Evolutionary conservation across 495 filamentous ascomycete genomes (phyloP), one percentile per base, ranked within the genome.

Genomic region (Cladorrhinum samala): DNA sequence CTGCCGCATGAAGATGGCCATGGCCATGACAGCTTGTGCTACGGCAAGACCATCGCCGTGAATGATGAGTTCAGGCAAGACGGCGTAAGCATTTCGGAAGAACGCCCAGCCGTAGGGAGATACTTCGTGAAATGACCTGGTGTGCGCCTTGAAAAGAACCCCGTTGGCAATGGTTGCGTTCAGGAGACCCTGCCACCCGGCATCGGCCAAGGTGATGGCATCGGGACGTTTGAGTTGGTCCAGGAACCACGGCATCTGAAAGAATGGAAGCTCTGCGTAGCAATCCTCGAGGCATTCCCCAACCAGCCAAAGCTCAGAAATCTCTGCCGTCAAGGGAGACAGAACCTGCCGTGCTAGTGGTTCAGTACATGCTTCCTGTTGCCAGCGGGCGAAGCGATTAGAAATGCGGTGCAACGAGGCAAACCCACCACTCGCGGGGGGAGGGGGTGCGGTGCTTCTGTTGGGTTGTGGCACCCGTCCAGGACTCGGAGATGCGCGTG

Each of bases 51-150:
- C 33, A 17, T 43, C n/a, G 4, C 50, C 40, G 2, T 52, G 39
- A 23, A 52, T 21, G 23, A 52, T 36, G 25, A 52, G 50, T 14
- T 52, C 50, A 8, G 50, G 50, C 8, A 52, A 39, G 9, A 52
- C 40, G 18, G 50, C 50, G 13, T 52, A 52, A 19, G 50, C 38
- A 18, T 52, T 52, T 13, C 39, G 20, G 40, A 52, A 45, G 25
- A 52, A 45, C 5, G 23, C 14, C 50, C 50, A 52, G 1, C 38
- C 1, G 39, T 45, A 45, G 4, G 25, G 20, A 2, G 39, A 14
- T 9, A 45, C 21, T 13, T 52, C 50, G 18, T 6, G 9, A 30
- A 43, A 33, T 0, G 50, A 44, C 23, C 24, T 1, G 13, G 2
- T 7, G 39, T 17, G 20, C 6, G 40, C 44, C 24, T 45, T 52